Evolutionary conservation across 192 early-diverging fungal genomes (phyloP).

Genomic region (Linnemannia zychae): DNA sequence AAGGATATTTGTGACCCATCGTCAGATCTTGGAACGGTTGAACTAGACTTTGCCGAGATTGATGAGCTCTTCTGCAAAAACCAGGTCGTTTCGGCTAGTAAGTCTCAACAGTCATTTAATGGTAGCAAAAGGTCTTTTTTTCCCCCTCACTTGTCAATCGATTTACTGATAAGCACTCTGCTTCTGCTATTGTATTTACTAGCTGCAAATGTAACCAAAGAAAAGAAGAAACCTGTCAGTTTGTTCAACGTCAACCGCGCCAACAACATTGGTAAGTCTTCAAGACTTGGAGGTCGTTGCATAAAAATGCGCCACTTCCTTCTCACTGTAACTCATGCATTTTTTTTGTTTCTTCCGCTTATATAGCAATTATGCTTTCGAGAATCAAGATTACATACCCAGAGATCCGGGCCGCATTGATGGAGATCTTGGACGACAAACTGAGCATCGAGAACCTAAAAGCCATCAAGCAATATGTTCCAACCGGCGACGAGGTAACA

Average conservation of each 20-base stretch:
- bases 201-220: constrained; percentile 14
- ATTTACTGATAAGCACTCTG: too few species aligned
- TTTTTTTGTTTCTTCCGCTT: neutral
- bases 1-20: constrained; percentile 59
- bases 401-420: constrained; percentile 67
- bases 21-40: constrained; percentile 31
- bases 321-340: neutral
- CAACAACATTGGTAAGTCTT: constrained; percentile 66
- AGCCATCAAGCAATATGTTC: constrained; percentile 68
- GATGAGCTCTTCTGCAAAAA: constrained; percentile 66
- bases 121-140: too few species aligned
- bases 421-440: constrained; percentile 67
- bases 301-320: neutral
- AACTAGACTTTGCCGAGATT: constrained; percentile 62
- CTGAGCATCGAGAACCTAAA: constrained; percentile 66
- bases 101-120: neutral
- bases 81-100: constrained; percentile 15
- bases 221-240: constrained; percentile 58
- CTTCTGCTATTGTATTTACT: neutral
- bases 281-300: neutral
- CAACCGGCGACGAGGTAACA: constrained; percentile 64
- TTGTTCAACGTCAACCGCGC: constrained; percentile 66
- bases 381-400: constrained; percentile 64
- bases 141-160: neutral
- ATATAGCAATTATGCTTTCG: constrained; percentile 66